A percentile compares a stretch with the other conserved stretches of the same genome.
Conservation (phyloP, 805 yeast genomes). For the Metschnikowia peoriensis region DNA sequence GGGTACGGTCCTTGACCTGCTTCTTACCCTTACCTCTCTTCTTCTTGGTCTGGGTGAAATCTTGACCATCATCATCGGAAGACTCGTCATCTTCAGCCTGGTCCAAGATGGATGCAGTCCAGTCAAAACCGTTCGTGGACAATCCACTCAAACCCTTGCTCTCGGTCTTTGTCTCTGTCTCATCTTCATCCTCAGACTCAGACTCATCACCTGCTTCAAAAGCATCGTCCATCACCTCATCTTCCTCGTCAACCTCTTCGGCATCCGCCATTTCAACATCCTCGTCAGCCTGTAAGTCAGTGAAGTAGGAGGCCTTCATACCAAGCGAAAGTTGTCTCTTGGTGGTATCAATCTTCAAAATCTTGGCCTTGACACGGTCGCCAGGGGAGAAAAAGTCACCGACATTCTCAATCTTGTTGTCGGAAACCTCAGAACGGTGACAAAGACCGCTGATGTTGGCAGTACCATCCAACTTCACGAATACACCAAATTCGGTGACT, state of each 20-base stretch:
- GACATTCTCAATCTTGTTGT: slow-evolving; percentile 57
- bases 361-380: slow-evolving; percentile 84
- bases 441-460: slow-evolving; percentile 79
- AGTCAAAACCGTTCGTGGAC: slow-evolving; percentile 86
- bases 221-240: slow-evolving; percentile 37
- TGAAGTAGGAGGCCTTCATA: slow-evolving; percentile 90
- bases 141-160: slow-evolving; percentile 48
- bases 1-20: slow-evolving; percentile 75
- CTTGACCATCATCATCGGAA: slow-evolving; percentile 56
- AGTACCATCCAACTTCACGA: slow-evolving; percentile 76
- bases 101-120: slow-evolving; percentile 89
- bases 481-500: slow-evolving; percentile 88
- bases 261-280: slow-evolving; percentile 7
- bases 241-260: slow-evolving; percentile 25
- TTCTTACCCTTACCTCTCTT: slow-evolving; percentile 49
- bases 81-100: slow-evolving; percentile 63
- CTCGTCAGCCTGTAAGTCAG: slow-evolving; percentile 26
- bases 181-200: slow-evolving; percentile 27
- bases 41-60: slow-evolving; percentile 49
- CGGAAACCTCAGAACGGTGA: slow-evolving; percentile 82
- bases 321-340: slow-evolving; percentile 84
- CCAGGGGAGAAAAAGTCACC: slow-evolving; percentile 77
- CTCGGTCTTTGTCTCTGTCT: slow-evolving; percentile 17
- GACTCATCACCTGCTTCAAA: slow-evolving; percentile 27
- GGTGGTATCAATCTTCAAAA: slow-evolving; percentile 57